These are phyloP conservation scores for Debaryomycetaceae sp. DNA, from an alignment of 1,139 yeast species.

Conservation along the genomic window DNA sequence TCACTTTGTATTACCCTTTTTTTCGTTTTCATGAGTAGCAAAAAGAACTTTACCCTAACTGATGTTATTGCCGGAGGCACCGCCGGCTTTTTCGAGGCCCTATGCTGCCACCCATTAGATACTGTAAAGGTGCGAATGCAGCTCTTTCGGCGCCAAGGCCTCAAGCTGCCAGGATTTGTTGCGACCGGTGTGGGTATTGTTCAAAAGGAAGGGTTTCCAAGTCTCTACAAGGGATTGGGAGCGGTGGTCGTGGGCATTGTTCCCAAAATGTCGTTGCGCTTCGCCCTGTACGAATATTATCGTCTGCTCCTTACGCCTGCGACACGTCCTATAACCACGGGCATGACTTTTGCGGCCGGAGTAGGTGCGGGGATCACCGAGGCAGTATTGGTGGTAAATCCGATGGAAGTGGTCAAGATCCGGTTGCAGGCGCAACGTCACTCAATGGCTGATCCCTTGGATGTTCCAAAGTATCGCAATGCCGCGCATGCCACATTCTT, in stretches of 20 bases:
- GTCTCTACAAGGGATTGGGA: conserved; percentile 90
- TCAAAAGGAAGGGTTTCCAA: conserved; percentile 70
- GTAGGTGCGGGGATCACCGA: conserved; percentile 97
- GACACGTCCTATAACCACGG: conserved; percentile 62
- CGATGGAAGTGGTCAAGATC: conserved; percentile 95
- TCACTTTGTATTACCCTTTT: background rate
- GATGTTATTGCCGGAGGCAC: conserved; percentile 94
- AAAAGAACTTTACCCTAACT: conserved; percentile 39
- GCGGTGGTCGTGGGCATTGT: conserved; percentile 97
- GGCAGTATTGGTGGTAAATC: conserved; percentile 89
- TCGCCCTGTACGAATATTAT: conserved; percentile 86
- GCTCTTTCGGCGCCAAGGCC: conserved; percentile 52
- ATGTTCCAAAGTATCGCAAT: conserved; percentile 76
- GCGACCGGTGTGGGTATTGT: conserved; percentile 74
- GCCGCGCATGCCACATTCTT: conserved; percentile 87
- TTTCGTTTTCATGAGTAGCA: conserved; percentile 4
- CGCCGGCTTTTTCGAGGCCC: conserved; percentile 93
- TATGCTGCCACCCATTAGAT: conserved; percentile 91
- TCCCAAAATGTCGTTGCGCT: conserved; percentile 96
- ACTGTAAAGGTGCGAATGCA: conserved; percentile 98
- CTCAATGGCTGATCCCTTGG: conserved; percentile 74
- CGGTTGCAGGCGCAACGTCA: conserved; percentile 94
- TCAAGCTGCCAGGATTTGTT: conserved; percentile 76
- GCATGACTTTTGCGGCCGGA: conserved; percentile 78
- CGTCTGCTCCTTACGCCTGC: conserved; percentile 56